Evolutionary conservation across 352 stramenopile genomes (phyloP), one percentile per base, ranked within the genome.

Genomic region (Phytophthora cactorum): DNA sequence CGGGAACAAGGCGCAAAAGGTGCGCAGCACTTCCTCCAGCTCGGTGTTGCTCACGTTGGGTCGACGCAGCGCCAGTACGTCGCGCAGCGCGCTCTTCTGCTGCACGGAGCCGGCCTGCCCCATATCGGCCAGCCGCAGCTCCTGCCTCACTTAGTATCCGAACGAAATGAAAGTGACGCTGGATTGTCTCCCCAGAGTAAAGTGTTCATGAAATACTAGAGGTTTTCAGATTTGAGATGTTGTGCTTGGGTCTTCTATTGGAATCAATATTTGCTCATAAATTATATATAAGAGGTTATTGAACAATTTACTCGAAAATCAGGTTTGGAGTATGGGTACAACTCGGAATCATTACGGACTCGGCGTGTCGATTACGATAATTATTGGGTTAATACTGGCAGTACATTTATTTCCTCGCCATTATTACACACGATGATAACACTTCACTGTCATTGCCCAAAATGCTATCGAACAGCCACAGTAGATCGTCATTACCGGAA

Each of bases 1-100:
- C 15, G 88, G 86, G 52, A 96, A 96, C 63, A 91, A 79, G 15
- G 75, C 64, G 65, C 84, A 92, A 59, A 96, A 96, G 22, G 85
- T 84, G 56, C 79, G 80, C 68, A 94, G 63, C 27, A 78, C 80
- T 55, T 82, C 68, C 38, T 89, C 70, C n/a, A 89, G 74, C 52
- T 90, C 77, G 1, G 73, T 68, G 38, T 63, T 72, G 32, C 59
- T 72, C n/a, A 76, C 75, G 15, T 66, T 72, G 8, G 71, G 57
- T 52, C 85, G 88, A 41, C 88, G 88, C 60, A 93, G 66, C 8
- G 52, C 77, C 27, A 94, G 65, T 44, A 96, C 79, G 56, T 93
- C 80, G 50, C 81, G 86, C 63, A 96, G 86, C 25, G 86, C 86
- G 51, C 79, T 90, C 71, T 88, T 87, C 69, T 94, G 86, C 70